phyloP scores from a whole-genome alignment of 1,284 basidiomycete species.

The Chiua sp. region DNA sequence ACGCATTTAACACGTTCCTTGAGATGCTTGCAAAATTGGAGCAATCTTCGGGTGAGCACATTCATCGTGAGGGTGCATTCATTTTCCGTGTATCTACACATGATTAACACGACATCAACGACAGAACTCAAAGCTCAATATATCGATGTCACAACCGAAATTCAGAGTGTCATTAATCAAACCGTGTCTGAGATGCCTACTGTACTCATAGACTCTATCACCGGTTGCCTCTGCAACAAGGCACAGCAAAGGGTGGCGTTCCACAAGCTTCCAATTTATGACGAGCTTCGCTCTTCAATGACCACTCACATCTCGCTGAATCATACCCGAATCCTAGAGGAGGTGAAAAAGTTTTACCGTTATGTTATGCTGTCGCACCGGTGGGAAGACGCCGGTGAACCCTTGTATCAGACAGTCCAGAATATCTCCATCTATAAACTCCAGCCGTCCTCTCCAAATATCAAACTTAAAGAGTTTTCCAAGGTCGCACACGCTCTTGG shows the following conservation, averaged over 20 bases:
- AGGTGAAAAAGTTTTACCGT: conserved; percentile 12
- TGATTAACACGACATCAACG: too few relatives aligned
- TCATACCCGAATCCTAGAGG: conserved; percentile 1
- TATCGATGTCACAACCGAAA: too few relatives aligned
- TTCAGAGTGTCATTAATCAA: too few relatives aligned
- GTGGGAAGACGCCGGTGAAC: conserved; percentile 16
- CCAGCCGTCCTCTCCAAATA: not conserved
- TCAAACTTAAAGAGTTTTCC: conserved; percentile 9
- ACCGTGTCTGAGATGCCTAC: too few relatives aligned
- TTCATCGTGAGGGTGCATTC: too few relatives aligned
- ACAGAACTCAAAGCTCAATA: too few relatives aligned
- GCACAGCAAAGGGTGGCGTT: conserved; percentile 3
- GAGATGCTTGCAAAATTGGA: too few relatives aligned
- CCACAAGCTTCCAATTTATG: conserved; percentile 5
- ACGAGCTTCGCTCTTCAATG: conserved; percentile 19
- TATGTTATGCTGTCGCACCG: conserved; percentile 24
- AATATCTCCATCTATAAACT: conserved; percentile 8
- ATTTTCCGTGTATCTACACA: too few relatives aligned
- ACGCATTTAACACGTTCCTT: too few relatives aligned
- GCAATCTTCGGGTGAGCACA: too few relatives aligned
- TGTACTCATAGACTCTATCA: conserved; percentile 8
- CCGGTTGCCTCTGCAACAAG: conserved; percentile 11
- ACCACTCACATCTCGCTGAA: conserved; percentile 1
- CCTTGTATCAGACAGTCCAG: conserved; percentile 5
- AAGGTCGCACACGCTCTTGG: not conserved